Conservation (phyloP, 148 eudicot genomes). For the Fallopia convolvulus region DNA sequence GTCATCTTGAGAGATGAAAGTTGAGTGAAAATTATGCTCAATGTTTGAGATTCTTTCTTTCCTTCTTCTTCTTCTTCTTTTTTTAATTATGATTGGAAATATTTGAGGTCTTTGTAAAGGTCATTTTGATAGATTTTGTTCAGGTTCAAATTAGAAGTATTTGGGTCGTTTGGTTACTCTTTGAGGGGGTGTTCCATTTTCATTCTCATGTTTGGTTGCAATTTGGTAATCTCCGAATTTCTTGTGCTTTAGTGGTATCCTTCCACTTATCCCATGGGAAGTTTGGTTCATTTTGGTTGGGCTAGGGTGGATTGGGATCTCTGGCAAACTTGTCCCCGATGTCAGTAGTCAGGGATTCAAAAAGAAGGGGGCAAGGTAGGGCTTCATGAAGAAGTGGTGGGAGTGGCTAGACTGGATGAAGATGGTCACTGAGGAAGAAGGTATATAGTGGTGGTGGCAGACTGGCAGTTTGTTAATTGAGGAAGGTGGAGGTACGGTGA, state of each 20-base stretch:
- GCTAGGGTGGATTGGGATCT: neutral
- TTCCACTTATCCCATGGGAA: neutral
- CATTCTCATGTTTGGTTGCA: neutral
- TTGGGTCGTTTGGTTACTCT: too few species aligned
- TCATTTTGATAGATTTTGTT: neutral
- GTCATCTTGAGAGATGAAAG: neutral
- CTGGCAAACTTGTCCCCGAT: neutral
- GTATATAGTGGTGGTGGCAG: neutral
- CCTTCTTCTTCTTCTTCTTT: too few species aligned
- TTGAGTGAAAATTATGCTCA: neutral
- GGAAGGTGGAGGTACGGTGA: neutral
- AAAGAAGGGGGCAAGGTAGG: neutral
- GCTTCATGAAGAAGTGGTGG: neutral
- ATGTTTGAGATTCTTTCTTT: neutral
- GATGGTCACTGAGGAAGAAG: neutral
- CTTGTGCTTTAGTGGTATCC: neutral
- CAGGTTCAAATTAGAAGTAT: neutral
- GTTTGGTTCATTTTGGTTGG: too few species aligned
- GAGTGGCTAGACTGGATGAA: neutral
- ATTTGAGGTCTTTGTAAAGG: neutral
- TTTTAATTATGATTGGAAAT: neutral
- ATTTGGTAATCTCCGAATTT: neutral
- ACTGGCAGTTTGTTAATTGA: neutral
- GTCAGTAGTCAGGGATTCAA: neutral
- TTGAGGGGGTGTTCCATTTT: neutral